A percentile compares a stretch with the other conserved stretches of the same genome.
These are phyloP conservation scores for Vanilla planifolia DNA, from an alignment of 106 monocot species.

Conservation along the genomic window DNA sequence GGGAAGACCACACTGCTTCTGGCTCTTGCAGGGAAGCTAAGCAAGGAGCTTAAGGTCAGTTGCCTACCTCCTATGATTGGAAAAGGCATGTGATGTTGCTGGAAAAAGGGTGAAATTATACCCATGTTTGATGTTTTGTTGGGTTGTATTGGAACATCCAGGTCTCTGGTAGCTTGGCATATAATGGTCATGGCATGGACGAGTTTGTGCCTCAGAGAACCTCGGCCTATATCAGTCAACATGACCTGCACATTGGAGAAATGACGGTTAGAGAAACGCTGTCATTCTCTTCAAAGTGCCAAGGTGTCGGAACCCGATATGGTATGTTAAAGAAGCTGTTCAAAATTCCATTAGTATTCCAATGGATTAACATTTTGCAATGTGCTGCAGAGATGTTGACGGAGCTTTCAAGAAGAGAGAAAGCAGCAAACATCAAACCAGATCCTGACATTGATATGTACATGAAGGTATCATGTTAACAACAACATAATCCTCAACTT, in stretches of 20 bases:
- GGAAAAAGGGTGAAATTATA: too few species aligned
- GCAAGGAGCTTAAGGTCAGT: conserved; percentile 21
- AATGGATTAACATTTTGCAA: not conserved
- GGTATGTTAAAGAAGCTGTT: conserved; percentile 20
- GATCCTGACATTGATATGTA: conserved; percentile 33
- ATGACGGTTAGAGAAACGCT: conserved; percentile 63
- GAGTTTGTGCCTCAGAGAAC: conserved; percentile 64
- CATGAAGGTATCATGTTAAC: conserved; percentile 63
- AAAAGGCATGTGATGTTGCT: too few species aligned
- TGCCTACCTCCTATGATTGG: too few species aligned
- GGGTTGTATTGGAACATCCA: too few species aligned
- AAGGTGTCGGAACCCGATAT: conserved; percentile 48
- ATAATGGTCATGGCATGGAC: conserved; percentile 59
- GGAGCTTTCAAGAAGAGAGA: conserved; percentile 23
- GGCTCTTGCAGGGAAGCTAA: conserved; percentile 47
- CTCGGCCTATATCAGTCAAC: conserved; percentile 58
- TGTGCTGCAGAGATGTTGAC: conserved; percentile 15
- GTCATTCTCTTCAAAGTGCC: conserved; percentile 57
- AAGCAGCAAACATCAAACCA: conserved; percentile 26
- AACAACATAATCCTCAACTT: too few species aligned
- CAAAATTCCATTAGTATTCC: not conserved
- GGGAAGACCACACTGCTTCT: conserved; percentile 54
- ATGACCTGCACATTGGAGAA: conserved; percentile 60
- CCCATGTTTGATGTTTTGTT: too few species aligned
- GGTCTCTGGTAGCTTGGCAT: conserved; percentile 36